Evolutionary conservation across 345 rosid genomes (phyloP).

Genomic region (Bruguiera gymnorhiza): DNA sequence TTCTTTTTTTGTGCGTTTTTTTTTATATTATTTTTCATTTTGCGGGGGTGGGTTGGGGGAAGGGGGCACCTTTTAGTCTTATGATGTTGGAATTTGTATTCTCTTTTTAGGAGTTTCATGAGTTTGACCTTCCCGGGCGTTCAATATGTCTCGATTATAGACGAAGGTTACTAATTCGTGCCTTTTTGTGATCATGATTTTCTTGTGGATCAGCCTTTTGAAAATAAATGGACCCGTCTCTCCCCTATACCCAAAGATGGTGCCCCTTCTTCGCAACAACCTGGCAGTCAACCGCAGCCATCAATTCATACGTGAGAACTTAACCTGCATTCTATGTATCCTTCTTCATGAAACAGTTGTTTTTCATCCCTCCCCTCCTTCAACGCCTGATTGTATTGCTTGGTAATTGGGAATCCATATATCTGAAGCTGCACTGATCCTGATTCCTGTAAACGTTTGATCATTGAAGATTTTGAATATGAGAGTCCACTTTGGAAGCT

Average conservation of each 20-base stretch:
- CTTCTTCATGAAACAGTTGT: too few relatives aligned
- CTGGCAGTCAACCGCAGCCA: slow-evolving; percentile 48
- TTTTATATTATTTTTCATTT: too few relatives aligned
- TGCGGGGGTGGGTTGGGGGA: too few relatives aligned
- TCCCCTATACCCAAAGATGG: slow-evolving; percentile 35
- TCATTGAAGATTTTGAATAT: slow-evolving; percentile 65
- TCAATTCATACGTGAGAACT: slow-evolving; percentile 59
- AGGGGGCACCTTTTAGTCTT: too few relatives aligned
- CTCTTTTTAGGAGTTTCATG: too few relatives aligned
- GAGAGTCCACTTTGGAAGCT: slow-evolving; percentile 93
- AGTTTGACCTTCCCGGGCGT: too few relatives aligned
- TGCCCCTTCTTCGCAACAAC: slow-evolving; percentile 41
- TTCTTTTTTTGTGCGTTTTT: background rate
- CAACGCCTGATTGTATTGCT: background rate
- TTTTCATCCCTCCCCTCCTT: too few relatives aligned
- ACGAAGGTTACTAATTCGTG: too few relatives aligned
- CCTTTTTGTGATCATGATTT: background rate
- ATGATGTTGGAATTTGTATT: too few relatives aligned
- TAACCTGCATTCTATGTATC: background rate
- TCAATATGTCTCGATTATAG: too few relatives aligned
- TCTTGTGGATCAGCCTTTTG: slow-evolving; percentile 50
- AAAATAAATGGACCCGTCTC: slow-evolving; percentile 71
- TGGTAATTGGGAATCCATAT: slow-evolving; percentile 4
- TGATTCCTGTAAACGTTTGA: slow-evolving; percentile 58
- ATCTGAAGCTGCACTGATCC: slow-evolving; percentile 76